phyloP scores from a whole-genome alignment of 129 eudicot species.

The Flaveria robusta region DNA sequence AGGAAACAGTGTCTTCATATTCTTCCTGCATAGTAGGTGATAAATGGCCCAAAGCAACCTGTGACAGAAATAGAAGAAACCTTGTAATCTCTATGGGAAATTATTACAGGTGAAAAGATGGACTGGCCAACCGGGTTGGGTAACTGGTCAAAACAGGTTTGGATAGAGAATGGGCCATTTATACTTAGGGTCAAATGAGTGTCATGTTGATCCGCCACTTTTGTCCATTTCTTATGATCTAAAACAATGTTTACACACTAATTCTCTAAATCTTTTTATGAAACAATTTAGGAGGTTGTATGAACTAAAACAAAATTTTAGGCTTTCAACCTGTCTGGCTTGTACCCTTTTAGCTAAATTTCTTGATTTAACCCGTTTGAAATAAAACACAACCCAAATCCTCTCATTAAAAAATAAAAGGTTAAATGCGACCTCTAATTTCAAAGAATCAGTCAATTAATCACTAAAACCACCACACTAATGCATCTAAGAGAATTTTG shows the following conservation, averaged over 20 bases:
- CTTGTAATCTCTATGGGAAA: slow-evolving; percentile 16
- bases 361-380: background rate
- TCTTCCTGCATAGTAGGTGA: slow-evolving; percentile 41
- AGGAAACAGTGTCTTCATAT: slow-evolving; percentile 19
- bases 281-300: slow-evolving; percentile 6
- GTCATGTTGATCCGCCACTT: slow-evolving; percentile 4
- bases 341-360: slow-evolving; percentile 2
- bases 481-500: slow-evolving; percentile 18
- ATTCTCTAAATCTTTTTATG: slow-evolving; percentile 1
- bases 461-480: slow-evolving; percentile 16
- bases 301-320: background rate
- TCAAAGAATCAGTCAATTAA: slow-evolving; percentile 6
- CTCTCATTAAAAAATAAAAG: background rate
- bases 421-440: background rate
- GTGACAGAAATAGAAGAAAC: slow-evolving; percentile 26
- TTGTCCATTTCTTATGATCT: too few relatives aligned
- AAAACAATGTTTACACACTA: background rate
- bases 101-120: background rate
- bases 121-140: background rate
- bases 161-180: background rate
- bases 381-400: slow-evolving; percentile 11
- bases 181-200: background rate
- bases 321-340: slow-evolving; percentile 8
- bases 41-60: slow-evolving; percentile 45
- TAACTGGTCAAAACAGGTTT: slow-evolving; percentile 3